Base-by-base conservation (phyloP, 371 early-diverging fungal genomes). In the Dichotomocladium elegans region DNA sequence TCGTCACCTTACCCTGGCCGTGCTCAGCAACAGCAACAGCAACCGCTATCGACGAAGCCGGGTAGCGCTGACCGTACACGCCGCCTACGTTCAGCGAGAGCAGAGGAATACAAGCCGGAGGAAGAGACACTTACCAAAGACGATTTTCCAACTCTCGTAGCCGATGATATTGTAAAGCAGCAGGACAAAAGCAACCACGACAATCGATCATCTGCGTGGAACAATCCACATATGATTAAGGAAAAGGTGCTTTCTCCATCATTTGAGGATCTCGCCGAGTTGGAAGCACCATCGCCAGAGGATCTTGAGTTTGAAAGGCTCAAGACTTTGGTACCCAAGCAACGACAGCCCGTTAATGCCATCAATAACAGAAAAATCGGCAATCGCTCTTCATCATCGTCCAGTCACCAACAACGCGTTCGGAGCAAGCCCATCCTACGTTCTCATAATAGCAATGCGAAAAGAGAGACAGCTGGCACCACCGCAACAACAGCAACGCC, bases 1-100 rank as follows among this genome's bases (percentile, higher is more conserved):
- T 54, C 54, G n/a, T 54, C 54, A 17, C 54, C 54, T 40, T 54
- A 54, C 40, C 54, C 54, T 15, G 43, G 27, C 15, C 42, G 52
- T 21, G 31, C 41, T 8, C 24, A 21, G 15, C 15, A 52, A n/a
- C n/a, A n/a, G n/a, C n/a, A n/a, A n/a, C n/a, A n/a, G n/a, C n/a
- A n/a, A n/a, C n/a, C n/a, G n/a, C n/a, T n/a, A n/a, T n/a, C n/a
- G n/a, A n/a, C n/a, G n/a, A n/a, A n/a, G n/a, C n/a, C n/a, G n/a
- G n/a, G n/a, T n/a, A n/a, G n/a, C n/a, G n/a, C n/a, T n/a, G n/a
- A n/a, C n/a, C n/a, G n/a, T n/a, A n/a, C n/a, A n/a, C n/a, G n/a
- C n/a, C n/a, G n/a, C n/a, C n/a, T n/a, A n/a, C n/a, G n/a, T 17
- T 37, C 37, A 37, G n/a, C 37, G 5, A 17, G 37, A 21, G 37